Percentiles rank a stretch among this genome's conserved stretches.
Conservation (phyloP, 2,329 filamentous ascomycete genomes). For the Cordyceps tenuipes region DNA sequence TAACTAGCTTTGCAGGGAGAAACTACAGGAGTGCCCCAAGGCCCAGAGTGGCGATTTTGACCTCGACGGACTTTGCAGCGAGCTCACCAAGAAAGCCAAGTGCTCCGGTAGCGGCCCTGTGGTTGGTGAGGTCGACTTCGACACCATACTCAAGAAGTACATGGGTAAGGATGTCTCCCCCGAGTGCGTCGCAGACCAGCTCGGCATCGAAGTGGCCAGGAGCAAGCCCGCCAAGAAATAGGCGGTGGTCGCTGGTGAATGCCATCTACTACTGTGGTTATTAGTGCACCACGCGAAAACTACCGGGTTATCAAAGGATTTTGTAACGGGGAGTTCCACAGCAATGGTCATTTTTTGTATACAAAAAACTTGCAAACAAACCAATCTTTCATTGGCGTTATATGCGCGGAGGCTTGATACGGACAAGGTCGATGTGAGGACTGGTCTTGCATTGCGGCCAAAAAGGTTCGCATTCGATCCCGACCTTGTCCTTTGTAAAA, state of each 20-base stretch:
- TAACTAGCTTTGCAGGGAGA: conserved; percentile 62
- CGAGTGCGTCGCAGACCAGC: conserved; percentile 31
- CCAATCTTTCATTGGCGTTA: background rate
- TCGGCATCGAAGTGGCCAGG: conserved; percentile 49
- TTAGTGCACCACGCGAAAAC: background rate
- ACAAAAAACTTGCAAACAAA: background rate
- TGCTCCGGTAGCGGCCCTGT: conserved; percentile 88
- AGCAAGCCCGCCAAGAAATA: conserved; percentile 11
- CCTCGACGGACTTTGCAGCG: conserved; percentile 83
- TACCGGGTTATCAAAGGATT: background rate
- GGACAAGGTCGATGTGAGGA: background rate
- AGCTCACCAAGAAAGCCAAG: conserved; percentile 90
- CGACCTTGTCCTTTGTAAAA: background rate
- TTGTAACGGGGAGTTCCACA: conserved; percentile 10
- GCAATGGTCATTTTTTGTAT: background rate
- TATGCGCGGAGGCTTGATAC: background rate
- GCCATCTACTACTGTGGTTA: background rate
- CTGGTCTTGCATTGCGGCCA: background rate
- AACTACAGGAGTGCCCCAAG: conserved; percentile 75
- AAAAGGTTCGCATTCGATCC: background rate
- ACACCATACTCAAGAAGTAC: conserved; percentile 63
- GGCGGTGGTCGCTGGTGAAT: background rate
- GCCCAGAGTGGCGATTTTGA: conserved; percentile 89
- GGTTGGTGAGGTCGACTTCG: conserved; percentile 81
- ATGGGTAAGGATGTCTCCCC: conserved; percentile 37